Base-by-base conservation (phyloP, 306 rosid species). In the Calophaca sinica region DNA sequence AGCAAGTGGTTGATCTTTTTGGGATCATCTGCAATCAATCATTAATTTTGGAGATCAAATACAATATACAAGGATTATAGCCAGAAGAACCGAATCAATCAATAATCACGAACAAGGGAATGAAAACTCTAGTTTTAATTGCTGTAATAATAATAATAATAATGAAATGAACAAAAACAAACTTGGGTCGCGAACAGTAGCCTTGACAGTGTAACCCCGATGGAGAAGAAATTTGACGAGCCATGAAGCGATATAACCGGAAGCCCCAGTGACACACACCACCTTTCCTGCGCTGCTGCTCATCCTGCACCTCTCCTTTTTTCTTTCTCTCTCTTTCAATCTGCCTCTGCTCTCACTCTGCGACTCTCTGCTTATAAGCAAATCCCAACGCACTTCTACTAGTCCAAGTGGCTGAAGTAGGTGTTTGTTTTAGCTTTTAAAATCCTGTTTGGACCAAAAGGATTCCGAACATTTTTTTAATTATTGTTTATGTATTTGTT, bases 221-320 rank as follows among this genome's bases (percentile, higher is more conserved):
- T 36, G 41, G 9, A 86, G 80, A 60, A 86, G 85, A 35, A 73
- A 58, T 36, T 71, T 80, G 46, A 86, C 89, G 7, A 85, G 59
- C 82, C 86, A 85, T 54, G 89, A 85, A 20, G 88, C 88, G 29
- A 85, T 82, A 36, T 70, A 85, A 10, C 88, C 88, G 1, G 88
- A 82, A 58, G 86, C 89, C 10, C 89, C 89, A 0, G 89, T 85
- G 1, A 85, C 89, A 7, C 89, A 82, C 59, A 82, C 84, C n/a
- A 85, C 63, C 49, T 72, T 76, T 9, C 59, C 79, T 6, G 3
- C 53, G 33, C 42, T 68, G 12, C 78, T 70, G 73, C 73, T 85
- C 88, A 85, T 84, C 41, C 7, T 38, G 51, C 42, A 13, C 48
- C 32, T 2, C 59, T 20, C 26, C 26, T 20, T 20, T 20, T 20